Evolutionary conservation across 2,329 filamentous ascomycete genomes (phyloP).

Genomic region (Cercospora sojina): DNA sequence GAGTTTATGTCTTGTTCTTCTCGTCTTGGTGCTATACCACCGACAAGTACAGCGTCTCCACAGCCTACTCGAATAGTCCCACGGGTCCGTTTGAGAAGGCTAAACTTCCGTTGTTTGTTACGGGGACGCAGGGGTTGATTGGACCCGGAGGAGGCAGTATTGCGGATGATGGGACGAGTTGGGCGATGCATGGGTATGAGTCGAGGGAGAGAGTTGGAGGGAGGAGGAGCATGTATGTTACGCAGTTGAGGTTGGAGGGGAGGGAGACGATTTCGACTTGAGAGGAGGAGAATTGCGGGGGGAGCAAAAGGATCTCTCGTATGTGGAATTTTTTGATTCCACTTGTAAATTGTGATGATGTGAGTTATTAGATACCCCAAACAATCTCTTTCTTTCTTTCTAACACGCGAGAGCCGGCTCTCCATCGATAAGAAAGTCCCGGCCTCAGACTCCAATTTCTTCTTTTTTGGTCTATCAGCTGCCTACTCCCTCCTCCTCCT

Average conservation of each 20-base stretch:
- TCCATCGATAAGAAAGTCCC: too few relatives aligned
- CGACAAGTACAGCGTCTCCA: slow-evolving; percentile 19
- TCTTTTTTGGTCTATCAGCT: too few relatives aligned
- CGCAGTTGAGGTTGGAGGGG: slow-evolving; percentile 7
- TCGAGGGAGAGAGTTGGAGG: slow-evolving; percentile 6
- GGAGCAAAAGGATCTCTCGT: too few relatives aligned
- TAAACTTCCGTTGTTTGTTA: slow-evolving; percentile 16
- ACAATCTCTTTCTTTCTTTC: too few relatives aligned
- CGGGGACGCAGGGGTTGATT: slow-evolving; percentile 31
- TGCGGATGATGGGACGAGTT: slow-evolving; percentile 16
- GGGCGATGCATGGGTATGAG: slow-evolving; percentile 23
- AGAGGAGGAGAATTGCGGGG: background rate
- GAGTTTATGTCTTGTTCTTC: slow-evolving; percentile 33
- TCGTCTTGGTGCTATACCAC: slow-evolving; percentile 31
- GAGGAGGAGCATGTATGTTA: slow-evolving; percentile 20
- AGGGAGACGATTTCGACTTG: slow-evolving; percentile 3
- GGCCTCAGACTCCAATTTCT: too few relatives aligned
- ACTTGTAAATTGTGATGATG: too few relatives aligned
- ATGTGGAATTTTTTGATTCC: too few relatives aligned
- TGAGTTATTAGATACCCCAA: background rate
- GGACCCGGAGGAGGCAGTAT: slow-evolving; percentile 22
- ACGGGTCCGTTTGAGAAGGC: slow-evolving; percentile 20
- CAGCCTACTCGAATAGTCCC: slow-evolving; percentile 16
- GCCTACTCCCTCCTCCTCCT: too few relatives aligned
- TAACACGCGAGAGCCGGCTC: too few relatives aligned